phyloP scores from a whole-genome alignment of 352 stramenopile species.

The Pythium aphanidermatum region DNA sequence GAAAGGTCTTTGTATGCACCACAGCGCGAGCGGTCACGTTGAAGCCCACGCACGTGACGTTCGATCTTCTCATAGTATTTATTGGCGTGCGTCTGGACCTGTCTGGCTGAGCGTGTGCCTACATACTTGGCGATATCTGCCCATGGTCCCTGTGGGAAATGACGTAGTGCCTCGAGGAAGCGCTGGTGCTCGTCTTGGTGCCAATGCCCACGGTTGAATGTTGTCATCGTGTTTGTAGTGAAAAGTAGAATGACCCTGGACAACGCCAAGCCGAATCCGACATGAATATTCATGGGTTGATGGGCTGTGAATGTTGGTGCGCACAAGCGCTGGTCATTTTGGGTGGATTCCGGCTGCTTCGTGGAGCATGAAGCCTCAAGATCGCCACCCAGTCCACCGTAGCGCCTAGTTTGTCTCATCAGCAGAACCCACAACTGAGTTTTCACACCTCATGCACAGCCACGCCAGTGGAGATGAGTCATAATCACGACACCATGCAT shows the following conservation, averaged over 20 bases:
- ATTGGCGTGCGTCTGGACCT: slow-evolving; percentile 56
- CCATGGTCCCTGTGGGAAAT: slow-evolving; percentile 31
- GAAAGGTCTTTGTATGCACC: neutral
- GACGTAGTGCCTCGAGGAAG: slow-evolving; percentile 24
- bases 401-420: too few relatives aligned
- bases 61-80: slow-evolving; percentile 76
- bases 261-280: too few relatives aligned
- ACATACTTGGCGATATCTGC: slow-evolving; percentile 21
- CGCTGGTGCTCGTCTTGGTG: slow-evolving; percentile 30
- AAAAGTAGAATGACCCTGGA: too few relatives aligned
- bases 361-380: too few relatives aligned
- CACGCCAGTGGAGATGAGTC: too few relatives aligned
- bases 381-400: too few relatives aligned
- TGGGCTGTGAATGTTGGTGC: too few relatives aligned
- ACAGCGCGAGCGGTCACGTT: slow-evolving; percentile 48
- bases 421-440: too few relatives aligned
- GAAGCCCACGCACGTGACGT: slow-evolving; percentile 44
- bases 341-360: too few relatives aligned
- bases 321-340: too few relatives aligned
- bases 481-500: too few relatives aligned
- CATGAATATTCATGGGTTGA: neutral
- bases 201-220: slow-evolving; percentile 23
- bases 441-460: too few relatives aligned
- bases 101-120: slow-evolving; percentile 34
- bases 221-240: slow-evolving; percentile 1